phyloP scores from a whole-genome alignment of 208 protist species.

The Acanthamoeba royreba region DNA sequence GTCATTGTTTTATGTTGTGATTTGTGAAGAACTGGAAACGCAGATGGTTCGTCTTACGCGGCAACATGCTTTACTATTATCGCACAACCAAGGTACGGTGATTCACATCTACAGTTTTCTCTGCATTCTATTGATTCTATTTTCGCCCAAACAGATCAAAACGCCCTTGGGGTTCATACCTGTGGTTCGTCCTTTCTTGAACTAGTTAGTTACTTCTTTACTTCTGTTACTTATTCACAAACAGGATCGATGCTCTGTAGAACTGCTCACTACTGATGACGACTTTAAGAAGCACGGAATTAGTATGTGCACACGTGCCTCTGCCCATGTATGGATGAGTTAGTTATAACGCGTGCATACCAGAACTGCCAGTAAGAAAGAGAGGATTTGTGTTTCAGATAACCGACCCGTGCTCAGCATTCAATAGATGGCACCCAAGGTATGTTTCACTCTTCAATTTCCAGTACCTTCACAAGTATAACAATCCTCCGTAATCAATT shows the following conservation, averaged over 20 bases:
- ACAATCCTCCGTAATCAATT: background rate
- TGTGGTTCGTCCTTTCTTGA: background rate
- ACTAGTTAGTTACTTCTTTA: too few relatives aligned
- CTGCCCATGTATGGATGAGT: background rate
- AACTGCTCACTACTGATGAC: background rate
- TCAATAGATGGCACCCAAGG: constrained; percentile 17
- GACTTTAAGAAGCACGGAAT: constrained; percentile 18
- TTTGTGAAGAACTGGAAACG: background rate
- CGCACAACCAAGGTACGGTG: background rate
- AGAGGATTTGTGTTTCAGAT: background rate
- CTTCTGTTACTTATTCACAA: background rate
- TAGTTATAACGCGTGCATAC: background rate
- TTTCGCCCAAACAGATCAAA: background rate
- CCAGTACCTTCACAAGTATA: background rate
- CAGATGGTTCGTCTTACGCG: background rate
- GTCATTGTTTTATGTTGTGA: background rate
- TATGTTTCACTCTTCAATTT: background rate
- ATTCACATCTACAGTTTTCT: background rate
- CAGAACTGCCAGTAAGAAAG: background rate
- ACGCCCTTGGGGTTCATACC: background rate
- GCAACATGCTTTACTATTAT: constrained; percentile 12
- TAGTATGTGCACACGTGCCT: background rate
- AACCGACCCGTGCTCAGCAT: background rate
- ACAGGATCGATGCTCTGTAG: background rate
- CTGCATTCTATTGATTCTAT: background rate